Percentiles rank a stretch among this genome's conserved stretches.
These are phyloP conservation scores for Monosporozyma servazzii DNA, from an alignment of 805 yeast genomes.

Conservation along the genomic window DNA sequence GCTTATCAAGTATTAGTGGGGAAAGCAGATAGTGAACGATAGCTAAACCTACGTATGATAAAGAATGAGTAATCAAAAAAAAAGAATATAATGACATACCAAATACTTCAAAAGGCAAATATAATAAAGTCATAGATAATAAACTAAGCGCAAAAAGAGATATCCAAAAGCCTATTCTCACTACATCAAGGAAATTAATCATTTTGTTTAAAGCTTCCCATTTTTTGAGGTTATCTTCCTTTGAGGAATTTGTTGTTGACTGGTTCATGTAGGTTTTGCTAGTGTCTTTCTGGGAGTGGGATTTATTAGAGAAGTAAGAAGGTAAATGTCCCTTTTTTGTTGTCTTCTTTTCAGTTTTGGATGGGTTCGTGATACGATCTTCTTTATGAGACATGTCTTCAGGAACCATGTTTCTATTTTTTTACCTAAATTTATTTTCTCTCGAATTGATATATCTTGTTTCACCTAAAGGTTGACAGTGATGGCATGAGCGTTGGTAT, in stretches of 20 bases:
- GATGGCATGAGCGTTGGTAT: too few species aligned
- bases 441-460: too few species aligned
- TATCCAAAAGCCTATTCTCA: background rate
- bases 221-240: background rate
- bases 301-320: too few species aligned
- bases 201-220: background rate
- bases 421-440: too few species aligned
- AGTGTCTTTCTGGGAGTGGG: too few species aligned
- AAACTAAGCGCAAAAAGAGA: background rate
- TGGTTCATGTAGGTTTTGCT: background rate
- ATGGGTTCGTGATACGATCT: background rate
- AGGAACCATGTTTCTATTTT: too few species aligned
- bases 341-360: too few species aligned
- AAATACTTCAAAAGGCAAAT: background rate
- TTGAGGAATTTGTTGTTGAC: background rate
- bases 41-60: background rate
- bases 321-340: too few species aligned
- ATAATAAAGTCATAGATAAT: background rate
- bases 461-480: too few species aligned
- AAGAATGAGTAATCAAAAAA: background rate
- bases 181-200: background rate
- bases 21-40: background rate
- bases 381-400: background rate
- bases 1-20: background rate
- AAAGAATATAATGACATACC: background rate